These are phyloP conservation scores for Hansenula sp. DNA, from an alignment of 1,139 yeast species.

Conservation along the genomic window DNA sequence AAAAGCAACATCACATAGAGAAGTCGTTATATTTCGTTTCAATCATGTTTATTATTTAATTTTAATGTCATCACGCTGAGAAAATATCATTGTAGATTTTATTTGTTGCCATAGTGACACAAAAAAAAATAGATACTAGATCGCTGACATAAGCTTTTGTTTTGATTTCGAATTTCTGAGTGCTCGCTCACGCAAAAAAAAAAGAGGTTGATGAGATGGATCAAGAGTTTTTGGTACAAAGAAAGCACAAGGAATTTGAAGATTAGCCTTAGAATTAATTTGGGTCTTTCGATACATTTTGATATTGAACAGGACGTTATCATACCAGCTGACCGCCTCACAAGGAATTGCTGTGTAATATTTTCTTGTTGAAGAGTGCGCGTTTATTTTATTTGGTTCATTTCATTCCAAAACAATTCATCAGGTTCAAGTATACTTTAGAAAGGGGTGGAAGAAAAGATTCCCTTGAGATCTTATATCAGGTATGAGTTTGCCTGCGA, in stretches of 20 bases:
- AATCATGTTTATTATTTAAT: background rate
- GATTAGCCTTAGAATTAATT: too few relatives aligned
- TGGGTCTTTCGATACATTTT: too few relatives aligned
- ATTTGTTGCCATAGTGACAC: background rate
- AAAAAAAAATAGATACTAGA: too few relatives aligned
- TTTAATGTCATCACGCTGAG: background rate
- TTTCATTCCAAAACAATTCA: background rate
- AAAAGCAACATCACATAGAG: background rate
- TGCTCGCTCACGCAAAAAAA: background rate
- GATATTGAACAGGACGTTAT: too few relatives aligned
- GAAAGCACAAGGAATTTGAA: too few relatives aligned
- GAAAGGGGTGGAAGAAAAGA: too few relatives aligned
- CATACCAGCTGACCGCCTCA: too few relatives aligned
- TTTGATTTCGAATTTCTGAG: background rate
- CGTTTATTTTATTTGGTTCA: background rate
- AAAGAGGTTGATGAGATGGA: background rate
- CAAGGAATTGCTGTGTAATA: too few relatives aligned
- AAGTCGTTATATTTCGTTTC: background rate
- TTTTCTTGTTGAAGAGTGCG: too few relatives aligned
- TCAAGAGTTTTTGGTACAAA: background rate
- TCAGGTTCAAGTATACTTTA: too few relatives aligned
- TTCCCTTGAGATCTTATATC: too few relatives aligned
- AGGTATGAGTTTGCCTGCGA: conserved; percentile 1
- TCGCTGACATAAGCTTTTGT: conserved; percentile 1
- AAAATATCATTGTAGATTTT: background rate